Evolutionary conservation across 2,329 filamentous ascomycete species (phyloP).

Genomic region (Aspergillus japonicus): DNA sequence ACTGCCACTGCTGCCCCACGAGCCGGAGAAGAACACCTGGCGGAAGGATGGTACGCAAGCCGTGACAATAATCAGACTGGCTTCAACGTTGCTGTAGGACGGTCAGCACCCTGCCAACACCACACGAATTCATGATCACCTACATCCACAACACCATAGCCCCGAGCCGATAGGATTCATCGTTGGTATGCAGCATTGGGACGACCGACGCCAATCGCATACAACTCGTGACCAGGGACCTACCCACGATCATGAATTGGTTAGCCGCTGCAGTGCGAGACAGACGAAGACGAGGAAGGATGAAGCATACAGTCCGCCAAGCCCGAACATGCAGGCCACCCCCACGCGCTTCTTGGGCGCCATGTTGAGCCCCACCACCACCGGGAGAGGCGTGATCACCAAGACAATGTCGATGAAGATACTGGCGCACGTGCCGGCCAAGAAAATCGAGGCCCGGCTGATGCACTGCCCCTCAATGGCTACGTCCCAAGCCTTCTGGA

Average conservation of each 20-base stretch:
- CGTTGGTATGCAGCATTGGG: neutral
- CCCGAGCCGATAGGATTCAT: neutral
- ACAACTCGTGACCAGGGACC: neutral
- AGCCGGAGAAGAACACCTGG: neutral
- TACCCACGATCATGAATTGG: neutral
- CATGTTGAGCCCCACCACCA: conserved; percentile 1
- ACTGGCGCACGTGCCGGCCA: conserved; percentile 3
- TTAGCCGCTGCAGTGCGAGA: too few species aligned
- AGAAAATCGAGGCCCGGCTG: neutral
- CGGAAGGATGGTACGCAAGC: neutral
- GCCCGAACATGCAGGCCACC: neutral
- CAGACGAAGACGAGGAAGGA: neutral
- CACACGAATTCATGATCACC: neutral
- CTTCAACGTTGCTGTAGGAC: neutral
- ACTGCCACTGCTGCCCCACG: neutral
- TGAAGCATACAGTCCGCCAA: neutral
- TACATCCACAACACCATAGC: conserved; percentile 1
- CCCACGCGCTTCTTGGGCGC: neutral
- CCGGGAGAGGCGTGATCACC: neutral
- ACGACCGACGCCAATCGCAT: neutral
- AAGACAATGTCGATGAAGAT: conserved; percentile 1
- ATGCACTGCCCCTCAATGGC: neutral
- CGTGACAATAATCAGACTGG: neutral
- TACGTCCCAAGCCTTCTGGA: neutral
- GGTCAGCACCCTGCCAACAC: neutral